These are phyloP conservation scores for Eucalyptus pauciflora DNA, from an alignment of 345 rosid genomes.

Conservation along the genomic window DNA sequence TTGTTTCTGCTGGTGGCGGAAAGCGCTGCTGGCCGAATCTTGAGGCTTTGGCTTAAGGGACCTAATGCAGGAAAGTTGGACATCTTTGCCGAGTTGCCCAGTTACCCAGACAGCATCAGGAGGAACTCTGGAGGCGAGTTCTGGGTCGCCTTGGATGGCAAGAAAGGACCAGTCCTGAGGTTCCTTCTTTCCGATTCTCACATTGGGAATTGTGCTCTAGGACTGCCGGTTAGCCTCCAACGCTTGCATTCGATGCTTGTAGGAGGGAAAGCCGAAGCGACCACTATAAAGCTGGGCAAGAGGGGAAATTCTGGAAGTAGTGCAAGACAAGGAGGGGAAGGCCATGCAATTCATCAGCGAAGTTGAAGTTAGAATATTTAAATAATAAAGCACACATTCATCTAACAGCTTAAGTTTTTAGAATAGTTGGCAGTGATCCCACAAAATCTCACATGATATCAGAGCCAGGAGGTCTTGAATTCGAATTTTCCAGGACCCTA, in stretches of 20 bases:
- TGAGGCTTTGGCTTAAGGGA: conserved; percentile 38
- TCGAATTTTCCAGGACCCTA: too few relatives aligned
- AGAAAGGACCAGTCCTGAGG: conserved; percentile 30
- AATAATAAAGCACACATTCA: too few relatives aligned
- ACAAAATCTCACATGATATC: too few relatives aligned
- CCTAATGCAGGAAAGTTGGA: conserved; percentile 20
- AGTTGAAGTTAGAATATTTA: conserved; percentile 17
- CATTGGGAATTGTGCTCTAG: conserved; percentile 22
- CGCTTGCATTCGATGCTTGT: conserved; percentile 36
- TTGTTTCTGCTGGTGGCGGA: conserved; percentile 46
- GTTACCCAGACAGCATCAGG: conserved; percentile 53
- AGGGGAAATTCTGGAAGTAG: conserved; percentile 35
- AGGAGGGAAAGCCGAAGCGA: conserved; percentile 49
- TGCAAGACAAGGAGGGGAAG: conserved; percentile 47
- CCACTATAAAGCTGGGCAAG: conserved; percentile 47
- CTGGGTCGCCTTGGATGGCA: conserved; percentile 70
- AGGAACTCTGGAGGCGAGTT: conserved; percentile 46
- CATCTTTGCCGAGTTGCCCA: conserved; percentile 43
- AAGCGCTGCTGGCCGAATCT: conserved; percentile 21
- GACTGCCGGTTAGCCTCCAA: conserved; percentile 23
- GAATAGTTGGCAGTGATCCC: too few relatives aligned
- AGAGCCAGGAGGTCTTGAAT: too few relatives aligned
- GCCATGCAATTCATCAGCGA: conserved; percentile 47
- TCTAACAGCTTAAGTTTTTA: too few relatives aligned
- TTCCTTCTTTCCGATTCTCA: conserved; percentile 19